Conservation (phyloP, 176 grass and related monocot genomes). For the Bothriochloa decipiens region DNA sequence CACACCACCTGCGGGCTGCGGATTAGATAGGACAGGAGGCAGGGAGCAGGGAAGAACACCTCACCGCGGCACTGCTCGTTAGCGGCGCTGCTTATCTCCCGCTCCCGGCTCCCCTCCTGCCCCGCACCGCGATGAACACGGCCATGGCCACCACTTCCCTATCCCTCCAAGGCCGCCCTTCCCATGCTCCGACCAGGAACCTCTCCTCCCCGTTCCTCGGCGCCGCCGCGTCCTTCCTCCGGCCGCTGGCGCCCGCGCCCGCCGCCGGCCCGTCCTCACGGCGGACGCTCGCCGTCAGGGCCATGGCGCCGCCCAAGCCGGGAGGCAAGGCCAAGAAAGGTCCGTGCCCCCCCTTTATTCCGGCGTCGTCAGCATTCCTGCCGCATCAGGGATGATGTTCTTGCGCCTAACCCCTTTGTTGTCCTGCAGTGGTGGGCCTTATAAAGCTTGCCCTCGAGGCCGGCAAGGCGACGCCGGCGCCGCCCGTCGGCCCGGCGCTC, state of each 20-base stretch:
- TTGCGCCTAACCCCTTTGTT: neutral
- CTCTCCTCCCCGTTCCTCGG: conserved; percentile 70
- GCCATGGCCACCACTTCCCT: conserved; percentile 81
- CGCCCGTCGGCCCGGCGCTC: conserved; percentile 87
- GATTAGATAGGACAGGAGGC: conserved; percentile 51
- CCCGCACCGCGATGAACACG: conserved; percentile 35
- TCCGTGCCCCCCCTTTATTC: neutral
- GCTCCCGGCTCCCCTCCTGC: neutral
- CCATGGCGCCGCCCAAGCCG: conserved; percentile 90
- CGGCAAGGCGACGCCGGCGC: conserved; percentile 95
- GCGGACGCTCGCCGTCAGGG: conserved; percentile 61
- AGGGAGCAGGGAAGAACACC: neutral
- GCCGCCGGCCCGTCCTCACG: conserved; percentile 35
- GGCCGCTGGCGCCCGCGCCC: conserved; percentile 35
- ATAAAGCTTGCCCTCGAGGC: conserved; percentile 89
- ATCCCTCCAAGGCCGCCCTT: conserved; percentile 54
- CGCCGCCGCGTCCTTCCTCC: conserved; percentile 37
- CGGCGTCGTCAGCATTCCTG: neutral
- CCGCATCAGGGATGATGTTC: neutral
- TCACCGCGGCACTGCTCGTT: neutral
- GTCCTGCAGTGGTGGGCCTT: conserved; percentile 67
- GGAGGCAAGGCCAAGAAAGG: conserved; percentile 91
- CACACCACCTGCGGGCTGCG: neutral
- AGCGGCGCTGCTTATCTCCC: conserved; percentile 30
- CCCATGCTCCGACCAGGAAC: conserved; percentile 50